Conservation (phyloP, 208 protist species). For the Leishmania arabica region DNA sequence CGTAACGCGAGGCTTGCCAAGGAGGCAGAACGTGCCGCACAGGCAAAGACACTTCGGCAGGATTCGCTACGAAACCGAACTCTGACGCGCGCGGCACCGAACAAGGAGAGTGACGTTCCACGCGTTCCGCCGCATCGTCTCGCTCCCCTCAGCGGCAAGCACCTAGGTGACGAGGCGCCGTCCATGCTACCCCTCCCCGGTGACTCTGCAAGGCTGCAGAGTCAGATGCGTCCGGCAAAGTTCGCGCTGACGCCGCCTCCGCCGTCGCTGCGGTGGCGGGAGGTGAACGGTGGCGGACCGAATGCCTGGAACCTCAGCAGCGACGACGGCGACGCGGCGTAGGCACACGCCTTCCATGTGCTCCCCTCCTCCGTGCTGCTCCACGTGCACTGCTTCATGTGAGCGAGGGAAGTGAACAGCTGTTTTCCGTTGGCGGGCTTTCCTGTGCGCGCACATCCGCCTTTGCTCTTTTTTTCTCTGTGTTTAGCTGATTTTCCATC, state of each 20-base stretch:
- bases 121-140: slow-evolving; percentile 6
- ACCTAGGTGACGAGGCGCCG: slow-evolving; percentile 7
- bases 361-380: background rate
- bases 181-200: slow-evolving; percentile 16
- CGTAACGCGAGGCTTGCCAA: slow-evolving; percentile 17
- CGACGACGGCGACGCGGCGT: background rate
- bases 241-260: slow-evolving; percentile 10
- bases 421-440: background rate
- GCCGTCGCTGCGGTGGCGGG: slow-evolving; percentile 17
- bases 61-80: slow-evolving; percentile 29
- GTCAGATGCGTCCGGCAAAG: slow-evolving; percentile 23
- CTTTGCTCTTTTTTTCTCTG: background rate
- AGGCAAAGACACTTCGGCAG: slow-evolving; percentile 12
- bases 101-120: slow-evolving; percentile 33
- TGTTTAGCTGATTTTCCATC: background rate
- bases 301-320: slow-evolving; percentile 17
- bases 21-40: slow-evolving; percentile 3
- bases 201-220: slow-evolving; percentile 22
- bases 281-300: slow-evolving; percentile 4
- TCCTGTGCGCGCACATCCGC: background rate
- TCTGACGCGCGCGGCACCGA: slow-evolving; percentile 11
- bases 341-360: background rate
- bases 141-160: background rate
- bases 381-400: background rate
- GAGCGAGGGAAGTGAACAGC: background rate